phyloP scores from a whole-genome alignment of 257 asterid species.

The Solanum stenotomum region DNA sequence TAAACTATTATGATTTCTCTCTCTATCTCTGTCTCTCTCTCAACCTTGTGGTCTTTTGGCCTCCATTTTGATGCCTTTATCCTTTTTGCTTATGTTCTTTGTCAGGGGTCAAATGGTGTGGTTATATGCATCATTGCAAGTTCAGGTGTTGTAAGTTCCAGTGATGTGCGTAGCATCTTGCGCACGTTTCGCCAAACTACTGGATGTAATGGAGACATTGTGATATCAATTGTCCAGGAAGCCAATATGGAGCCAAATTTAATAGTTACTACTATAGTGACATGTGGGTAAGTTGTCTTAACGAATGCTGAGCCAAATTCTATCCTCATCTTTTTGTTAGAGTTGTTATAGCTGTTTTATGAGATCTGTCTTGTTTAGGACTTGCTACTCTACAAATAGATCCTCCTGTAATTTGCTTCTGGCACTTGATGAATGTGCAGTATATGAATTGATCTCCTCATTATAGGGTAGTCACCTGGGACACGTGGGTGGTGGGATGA shows the following conservation, averaged over 20 bases:
- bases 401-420: not conserved
- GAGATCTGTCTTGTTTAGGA: not conserved
- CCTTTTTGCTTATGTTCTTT: conserved; percentile 7
- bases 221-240: conserved; percentile 45
- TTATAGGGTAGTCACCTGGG: not conserved
- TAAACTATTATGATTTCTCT: not conserved
- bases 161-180: conserved; percentile 34
- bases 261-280: conserved; percentile 54
- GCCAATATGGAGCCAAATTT: conserved; percentile 49
- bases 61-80: not conserved
- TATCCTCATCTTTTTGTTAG: not conserved
- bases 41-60: not conserved
- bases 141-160: conserved; percentile 46
- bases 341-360: not conserved
- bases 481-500: not conserved
- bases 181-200: conserved; percentile 41
- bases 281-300: conserved; percentile 53
- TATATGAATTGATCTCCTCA: not conserved
- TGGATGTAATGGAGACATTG: conserved; percentile 44
- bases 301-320: not conserved
- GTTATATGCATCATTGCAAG: conserved; percentile 70
- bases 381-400: not conserved
- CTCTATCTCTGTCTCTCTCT: not conserved
- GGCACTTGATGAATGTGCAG: not conserved
- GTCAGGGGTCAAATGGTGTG: conserved; percentile 62